Conservation (phyloP, 2,329 filamentous ascomycete species). For the Dothistroma pini region DNA sequence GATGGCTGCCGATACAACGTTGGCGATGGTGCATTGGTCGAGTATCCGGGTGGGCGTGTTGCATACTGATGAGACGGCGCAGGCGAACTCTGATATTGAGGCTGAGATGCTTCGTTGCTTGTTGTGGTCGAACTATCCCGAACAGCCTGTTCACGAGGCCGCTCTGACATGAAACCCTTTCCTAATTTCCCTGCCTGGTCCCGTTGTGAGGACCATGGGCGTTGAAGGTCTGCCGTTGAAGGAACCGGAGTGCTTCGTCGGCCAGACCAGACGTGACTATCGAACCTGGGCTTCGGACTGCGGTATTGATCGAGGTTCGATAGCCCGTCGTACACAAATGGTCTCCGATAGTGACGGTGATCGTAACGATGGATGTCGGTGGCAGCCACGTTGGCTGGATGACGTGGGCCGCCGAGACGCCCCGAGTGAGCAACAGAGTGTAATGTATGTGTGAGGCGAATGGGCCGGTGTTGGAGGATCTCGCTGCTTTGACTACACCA, state of each 20-base stretch:
- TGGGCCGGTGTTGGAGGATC: not conserved
- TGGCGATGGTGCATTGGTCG: constrained; percentile 15
- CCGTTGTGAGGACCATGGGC: constrained; percentile 32
- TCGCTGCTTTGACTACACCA: constrained; percentile 9
- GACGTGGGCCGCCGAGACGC: constrained; percentile 28
- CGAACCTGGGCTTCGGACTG: constrained; percentile 9
- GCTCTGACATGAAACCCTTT: constrained; percentile 37
- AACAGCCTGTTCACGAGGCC: constrained; percentile 24
- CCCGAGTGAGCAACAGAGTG: constrained; percentile 12
- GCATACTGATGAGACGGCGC: constrained; percentile 13
- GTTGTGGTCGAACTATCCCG: constrained; percentile 22
- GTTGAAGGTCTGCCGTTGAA: constrained; percentile 21
- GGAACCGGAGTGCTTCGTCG: constrained; percentile 16
- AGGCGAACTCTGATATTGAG: constrained; percentile 1
- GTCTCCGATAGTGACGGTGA: constrained; percentile 25
- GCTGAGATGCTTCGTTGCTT: constrained; percentile 15
- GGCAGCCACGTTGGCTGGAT: constrained; percentile 32
- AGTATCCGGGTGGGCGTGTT: constrained; percentile 6
- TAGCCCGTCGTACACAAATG: constrained; percentile 13
- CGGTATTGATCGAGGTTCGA: constrained; percentile 11
- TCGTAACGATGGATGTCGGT: constrained; percentile 27
- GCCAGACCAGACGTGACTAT: constrained; percentile 11
- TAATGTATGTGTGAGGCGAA: constrained; percentile 3
- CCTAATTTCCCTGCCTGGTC: constrained; percentile 27
- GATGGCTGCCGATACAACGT: constrained; percentile 14